phyloP scores from a whole-genome alignment of 1,284 basidiomycete genomes.

The Moesziomyces globuligerus region DNA sequence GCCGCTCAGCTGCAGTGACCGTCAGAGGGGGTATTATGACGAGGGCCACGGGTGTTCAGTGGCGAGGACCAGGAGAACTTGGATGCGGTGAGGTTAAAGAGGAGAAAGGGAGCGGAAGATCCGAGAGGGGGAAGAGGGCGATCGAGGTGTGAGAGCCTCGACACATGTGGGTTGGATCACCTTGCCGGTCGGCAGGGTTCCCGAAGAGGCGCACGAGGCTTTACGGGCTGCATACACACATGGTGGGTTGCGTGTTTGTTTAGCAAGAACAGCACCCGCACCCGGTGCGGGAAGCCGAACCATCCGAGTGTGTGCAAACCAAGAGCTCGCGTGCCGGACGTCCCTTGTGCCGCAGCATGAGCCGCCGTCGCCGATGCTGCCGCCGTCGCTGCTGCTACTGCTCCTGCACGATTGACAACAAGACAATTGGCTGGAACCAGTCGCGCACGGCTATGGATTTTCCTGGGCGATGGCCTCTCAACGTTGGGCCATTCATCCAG shows the following conservation, averaged over 20 bases:
- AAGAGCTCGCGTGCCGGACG: constrained; percentile 6
- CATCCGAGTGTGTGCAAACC: background rate
- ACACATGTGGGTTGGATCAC: background rate
- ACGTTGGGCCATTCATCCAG: too few species aligned
- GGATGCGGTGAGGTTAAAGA: background rate
- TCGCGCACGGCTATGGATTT: too few species aligned
- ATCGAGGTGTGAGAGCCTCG: background rate
- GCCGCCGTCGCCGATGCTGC: background rate
- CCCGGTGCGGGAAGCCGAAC: constrained; percentile 3
- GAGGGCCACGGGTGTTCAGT: too few species aligned
- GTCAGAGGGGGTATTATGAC: too few species aligned
- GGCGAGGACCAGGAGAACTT: too few species aligned
- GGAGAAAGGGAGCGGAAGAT: background rate
- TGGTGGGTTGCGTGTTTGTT: constrained; percentile 11
- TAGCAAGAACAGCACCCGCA: constrained; percentile 12
- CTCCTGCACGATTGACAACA: too few species aligned
- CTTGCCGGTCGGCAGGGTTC: constrained; percentile 23
- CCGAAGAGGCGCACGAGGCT: constrained; percentile 26
- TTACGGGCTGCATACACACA: background rate
- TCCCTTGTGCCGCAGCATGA: background rate
- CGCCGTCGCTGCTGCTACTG: too few species aligned
- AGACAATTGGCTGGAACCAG: background rate
- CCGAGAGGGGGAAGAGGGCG: constrained; percentile 2
- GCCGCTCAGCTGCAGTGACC: too few species aligned
- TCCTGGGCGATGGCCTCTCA: background rate